Evolutionary conservation across 176 grass and related monocot species (phyloP).

Genomic region (Poa annua): DNA sequence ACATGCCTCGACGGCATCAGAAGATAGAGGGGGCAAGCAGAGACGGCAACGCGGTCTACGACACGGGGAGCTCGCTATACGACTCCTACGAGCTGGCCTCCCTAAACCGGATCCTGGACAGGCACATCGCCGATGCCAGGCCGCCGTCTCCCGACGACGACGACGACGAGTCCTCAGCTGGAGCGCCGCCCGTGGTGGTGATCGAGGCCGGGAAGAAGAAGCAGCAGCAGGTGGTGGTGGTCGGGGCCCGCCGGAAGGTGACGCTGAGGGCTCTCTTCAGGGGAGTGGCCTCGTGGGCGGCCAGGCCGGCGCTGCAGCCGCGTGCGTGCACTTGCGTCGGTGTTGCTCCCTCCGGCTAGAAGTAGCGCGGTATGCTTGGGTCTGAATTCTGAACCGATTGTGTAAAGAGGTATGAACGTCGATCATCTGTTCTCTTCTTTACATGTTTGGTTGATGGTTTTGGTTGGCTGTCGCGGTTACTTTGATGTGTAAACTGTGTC

Average conservation of each 20-base stretch:
- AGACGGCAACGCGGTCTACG: constrained; percentile 41
- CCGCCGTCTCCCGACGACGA: constrained; percentile 23
- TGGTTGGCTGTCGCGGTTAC: background rate
- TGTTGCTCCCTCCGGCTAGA: background rate
- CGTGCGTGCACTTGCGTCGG: constrained; percentile 26
- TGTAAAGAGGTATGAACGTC: background rate
- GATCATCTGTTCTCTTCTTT: background rate
- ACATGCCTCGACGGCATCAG: constrained; percentile 37
- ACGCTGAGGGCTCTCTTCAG: constrained; percentile 46
- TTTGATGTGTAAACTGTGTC: background rate
- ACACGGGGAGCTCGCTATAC: constrained; percentile 75
- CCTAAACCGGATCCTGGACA: constrained; percentile 56
- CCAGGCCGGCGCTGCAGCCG: constrained; percentile 18
- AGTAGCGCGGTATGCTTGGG: background rate
- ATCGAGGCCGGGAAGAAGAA: background rate
- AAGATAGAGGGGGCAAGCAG: background rate
- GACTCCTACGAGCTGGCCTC: constrained; percentile 80
- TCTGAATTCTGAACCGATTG: constrained; percentile 22
- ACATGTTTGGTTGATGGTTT: background rate
- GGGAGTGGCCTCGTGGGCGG: constrained; percentile 37
- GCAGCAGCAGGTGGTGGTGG: background rate
- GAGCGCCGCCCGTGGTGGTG: background rate
- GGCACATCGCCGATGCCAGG: constrained; percentile 29
- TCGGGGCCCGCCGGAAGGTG: constrained; percentile 37
- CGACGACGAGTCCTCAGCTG: background rate